phyloP scores from a whole-genome alignment of 2,329 filamentous ascomycete species.

The Chaetomiaceae sp. region DNA sequence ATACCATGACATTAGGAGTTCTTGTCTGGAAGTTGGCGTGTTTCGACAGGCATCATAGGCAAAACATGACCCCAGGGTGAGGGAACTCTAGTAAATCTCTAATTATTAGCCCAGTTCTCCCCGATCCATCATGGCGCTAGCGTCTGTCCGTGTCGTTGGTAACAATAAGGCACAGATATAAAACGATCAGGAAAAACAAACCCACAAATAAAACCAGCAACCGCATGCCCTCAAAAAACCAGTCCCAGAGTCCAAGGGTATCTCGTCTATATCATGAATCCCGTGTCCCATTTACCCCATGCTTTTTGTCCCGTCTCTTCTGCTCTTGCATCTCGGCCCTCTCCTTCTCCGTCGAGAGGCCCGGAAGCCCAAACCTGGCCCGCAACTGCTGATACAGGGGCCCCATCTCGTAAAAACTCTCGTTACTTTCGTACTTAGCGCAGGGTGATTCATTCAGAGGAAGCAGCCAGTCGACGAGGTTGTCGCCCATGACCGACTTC shows the following conservation, averaged over 20 bases:
- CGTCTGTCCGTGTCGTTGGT: too few relatives aligned
- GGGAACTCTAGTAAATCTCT: too few relatives aligned
- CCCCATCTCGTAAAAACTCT: constrained; percentile 66
- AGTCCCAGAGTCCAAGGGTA: constrained; percentile 1
- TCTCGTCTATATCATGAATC: constrained; percentile 12
- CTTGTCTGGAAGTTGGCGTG: too few relatives aligned
- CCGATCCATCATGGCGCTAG: too few relatives aligned
- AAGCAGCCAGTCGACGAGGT: constrained; percentile 70
- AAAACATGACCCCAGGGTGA: too few relatives aligned
- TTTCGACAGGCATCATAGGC: too few relatives aligned
- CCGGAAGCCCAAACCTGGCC: constrained; percentile 37
- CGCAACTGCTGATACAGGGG: constrained; percentile 55
- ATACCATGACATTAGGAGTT: too few relatives aligned
- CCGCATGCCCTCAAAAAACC: neutral
- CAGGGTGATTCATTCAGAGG: constrained; percentile 74
- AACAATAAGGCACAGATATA: too few relatives aligned
- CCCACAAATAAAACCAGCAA: neutral
- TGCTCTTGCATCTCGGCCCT: constrained; percentile 8
- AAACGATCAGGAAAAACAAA: neutral
- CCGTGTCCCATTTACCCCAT: neutral
- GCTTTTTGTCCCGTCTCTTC: neutral
- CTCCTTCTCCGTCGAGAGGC: constrained; percentile 13
- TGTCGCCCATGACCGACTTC: constrained; percentile 72
- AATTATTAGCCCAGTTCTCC: too few relatives aligned
- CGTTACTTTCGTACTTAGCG: constrained; percentile 58